phyloP scores from a whole-genome alignment of 2,329 filamentous ascomycete species.

The Seiridium cupressi region DNA sequence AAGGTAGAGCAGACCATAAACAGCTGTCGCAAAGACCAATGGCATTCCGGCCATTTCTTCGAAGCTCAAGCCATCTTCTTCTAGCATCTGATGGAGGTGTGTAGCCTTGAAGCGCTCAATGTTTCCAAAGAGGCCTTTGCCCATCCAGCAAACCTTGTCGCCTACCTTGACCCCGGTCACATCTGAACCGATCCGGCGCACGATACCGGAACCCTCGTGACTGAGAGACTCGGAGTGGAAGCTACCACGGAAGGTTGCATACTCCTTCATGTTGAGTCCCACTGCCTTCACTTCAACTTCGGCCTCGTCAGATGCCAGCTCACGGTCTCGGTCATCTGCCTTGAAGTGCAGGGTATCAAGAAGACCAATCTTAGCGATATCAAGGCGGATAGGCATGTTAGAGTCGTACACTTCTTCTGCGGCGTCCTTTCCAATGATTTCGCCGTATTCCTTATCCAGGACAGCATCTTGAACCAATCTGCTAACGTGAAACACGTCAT shows the following conservation, averaged over 20 bases:
- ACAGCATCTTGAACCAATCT: constrained; percentile 10
- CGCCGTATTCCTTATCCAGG: constrained; percentile 9
- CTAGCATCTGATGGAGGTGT: constrained; percentile 30
- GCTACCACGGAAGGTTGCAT: constrained; percentile 9
- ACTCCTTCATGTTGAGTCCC: background rate
- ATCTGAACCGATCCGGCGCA: constrained; percentile 13
- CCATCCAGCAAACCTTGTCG: constrained; percentile 29
- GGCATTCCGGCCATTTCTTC: background rate
- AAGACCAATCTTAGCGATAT: constrained; percentile 12
- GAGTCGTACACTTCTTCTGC: constrained; percentile 7
- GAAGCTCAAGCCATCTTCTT: constrained; percentile 3
- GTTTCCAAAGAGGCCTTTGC: constrained; percentile 32
- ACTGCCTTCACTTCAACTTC: background rate
- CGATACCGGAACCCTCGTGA: constrained; percentile 16
- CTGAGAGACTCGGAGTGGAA: constrained; percentile 12
- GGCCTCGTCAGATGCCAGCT: background rate
- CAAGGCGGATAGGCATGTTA: constrained; percentile 8
- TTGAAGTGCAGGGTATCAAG: constrained; percentile 15
- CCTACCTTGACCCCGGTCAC: constrained; percentile 14
- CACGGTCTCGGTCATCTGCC: constrained; percentile 6
- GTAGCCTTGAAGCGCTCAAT: constrained; percentile 28
- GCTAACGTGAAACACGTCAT: constrained; percentile 12
- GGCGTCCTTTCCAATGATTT: constrained; percentile 10
- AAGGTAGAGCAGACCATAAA: background rate
- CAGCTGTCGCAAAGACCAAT: background rate